Percentiles rank a stretch among this genome's conserved stretches.
Evolutionary conservation across 768 basidiomycete species (phyloP).

Genomic region (Trametes elegans): DNA sequence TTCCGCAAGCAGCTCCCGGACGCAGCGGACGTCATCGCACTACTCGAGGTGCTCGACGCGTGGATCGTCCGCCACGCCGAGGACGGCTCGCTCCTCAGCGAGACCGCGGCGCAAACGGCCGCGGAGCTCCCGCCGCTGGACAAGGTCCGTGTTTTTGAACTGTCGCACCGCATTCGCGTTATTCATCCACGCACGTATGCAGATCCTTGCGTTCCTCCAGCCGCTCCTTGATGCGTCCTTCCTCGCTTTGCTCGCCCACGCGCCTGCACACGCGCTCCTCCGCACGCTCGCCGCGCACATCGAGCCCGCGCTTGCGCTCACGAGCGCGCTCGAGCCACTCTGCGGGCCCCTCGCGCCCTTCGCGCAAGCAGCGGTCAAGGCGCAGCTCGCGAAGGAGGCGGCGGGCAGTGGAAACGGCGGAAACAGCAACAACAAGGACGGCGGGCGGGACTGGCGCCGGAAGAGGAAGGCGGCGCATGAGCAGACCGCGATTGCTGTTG

Average conservation of each 20-base stretch:
- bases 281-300: slow-evolving; percentile 48
- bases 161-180: background rate
- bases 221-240: slow-evolving; percentile 71
- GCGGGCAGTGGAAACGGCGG: background rate
- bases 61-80: slow-evolving; percentile 44
- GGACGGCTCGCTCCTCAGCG: slow-evolving; percentile 38
- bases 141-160: slow-evolving; percentile 33
- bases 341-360: slow-evolving; percentile 66
- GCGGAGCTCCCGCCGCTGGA: slow-evolving; percentile 39
- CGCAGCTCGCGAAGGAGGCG: slow-evolving; percentile 30
- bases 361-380: slow-evolving; percentile 44
- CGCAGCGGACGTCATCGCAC: slow-evolving; percentile 44
- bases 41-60: slow-evolving; percentile 46
- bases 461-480: slow-evolving; percentile 52
- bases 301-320: slow-evolving; percentile 51
- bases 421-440: slow-evolving; percentile 20
- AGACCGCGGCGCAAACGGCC: slow-evolving; percentile 19
- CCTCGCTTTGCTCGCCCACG: slow-evolving; percentile 61
- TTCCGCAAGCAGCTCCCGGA: slow-evolving; percentile 49
- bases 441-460: slow-evolving; percentile 31
- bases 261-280: slow-evolving; percentile 55
- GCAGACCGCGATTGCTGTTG: slow-evolving; percentile 51
- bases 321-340: slow-evolving; percentile 51
- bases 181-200: slow-evolving; percentile 1
- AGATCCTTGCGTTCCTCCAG: slow-evolving; percentile 64